Evolutionary conservation across 352 stramenopile species (phyloP).

Genomic region (Globisporangium irregulare): DNA sequence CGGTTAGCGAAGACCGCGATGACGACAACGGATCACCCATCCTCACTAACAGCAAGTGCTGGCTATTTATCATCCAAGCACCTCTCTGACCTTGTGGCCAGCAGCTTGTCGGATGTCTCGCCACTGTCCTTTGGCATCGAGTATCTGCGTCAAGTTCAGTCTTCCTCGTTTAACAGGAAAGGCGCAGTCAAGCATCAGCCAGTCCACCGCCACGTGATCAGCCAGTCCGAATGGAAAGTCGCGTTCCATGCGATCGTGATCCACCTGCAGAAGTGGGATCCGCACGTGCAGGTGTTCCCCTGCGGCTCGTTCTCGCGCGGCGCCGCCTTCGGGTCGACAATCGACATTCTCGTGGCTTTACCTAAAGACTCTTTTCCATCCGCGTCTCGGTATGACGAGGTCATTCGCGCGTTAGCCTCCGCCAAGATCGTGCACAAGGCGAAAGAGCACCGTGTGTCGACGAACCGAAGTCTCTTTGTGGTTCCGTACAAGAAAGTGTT

Average conservation of each 20-base stretch:
- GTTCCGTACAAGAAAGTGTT: constrained; percentile 55
- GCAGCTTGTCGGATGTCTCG: constrained; percentile 20
- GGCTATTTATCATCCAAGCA: constrained; percentile 25
- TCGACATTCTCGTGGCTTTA: constrained; percentile 63
- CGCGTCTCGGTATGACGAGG: constrained; percentile 20
- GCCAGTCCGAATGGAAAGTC: constrained; percentile 59
- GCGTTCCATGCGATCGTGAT: constrained; percentile 62
- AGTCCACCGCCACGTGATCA: constrained; percentile 36
- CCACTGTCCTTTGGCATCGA: constrained; percentile 36
- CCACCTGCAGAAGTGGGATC: constrained; percentile 54
- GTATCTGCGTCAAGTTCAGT: constrained; percentile 25
- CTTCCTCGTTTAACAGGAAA: neutral
- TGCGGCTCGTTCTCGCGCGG: constrained; percentile 73
- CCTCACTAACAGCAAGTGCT: constrained; percentile 4
- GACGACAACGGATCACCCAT: neutral
- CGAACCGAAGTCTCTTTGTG: constrained; percentile 41
- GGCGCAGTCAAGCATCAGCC: neutral
- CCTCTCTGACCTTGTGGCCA: constrained; percentile 21
- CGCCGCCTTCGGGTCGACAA: constrained; percentile 62
- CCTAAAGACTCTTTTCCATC: constrained; percentile 6
- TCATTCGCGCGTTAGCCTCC: constrained; percentile 36
- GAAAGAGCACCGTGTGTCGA: constrained; percentile 31
- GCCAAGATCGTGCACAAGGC: constrained; percentile 37
- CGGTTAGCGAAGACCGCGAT: constrained; percentile 23
- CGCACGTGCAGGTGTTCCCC: constrained; percentile 52